A percentile compares a stretch with the other conserved stretches of the same genome.
These are phyloP conservation scores for Hanseniaspora taiwanica DNA, from an alignment of 805 yeast genomes.

Conservation along the genomic window DNA sequence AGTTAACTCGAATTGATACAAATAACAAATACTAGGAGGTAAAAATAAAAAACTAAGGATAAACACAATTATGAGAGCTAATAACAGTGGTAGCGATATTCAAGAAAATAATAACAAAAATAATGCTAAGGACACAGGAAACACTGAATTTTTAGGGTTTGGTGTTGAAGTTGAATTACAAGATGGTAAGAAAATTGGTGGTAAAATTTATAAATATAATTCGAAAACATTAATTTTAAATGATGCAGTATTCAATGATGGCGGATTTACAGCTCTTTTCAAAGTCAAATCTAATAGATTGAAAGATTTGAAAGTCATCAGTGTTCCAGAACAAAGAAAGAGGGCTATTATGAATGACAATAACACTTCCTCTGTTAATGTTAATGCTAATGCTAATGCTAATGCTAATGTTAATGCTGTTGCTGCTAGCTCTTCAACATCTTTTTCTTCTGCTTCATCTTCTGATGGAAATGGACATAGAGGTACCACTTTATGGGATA, in stretches of 20 bases:
- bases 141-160: constrained; percentile 31
- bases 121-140: neutral
- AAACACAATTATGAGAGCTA: neutral
- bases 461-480: constrained; percentile 16
- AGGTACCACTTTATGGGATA: constrained; percentile 32
- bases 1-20: too few species aligned
- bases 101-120: neutral
- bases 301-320: constrained; percentile 22
- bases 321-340: constrained; percentile 11
- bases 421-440: too few species aligned
- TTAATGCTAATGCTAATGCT: constrained; percentile 3
- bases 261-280: constrained; percentile 21
- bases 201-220: constrained; percentile 31
- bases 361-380: constrained; percentile 6
- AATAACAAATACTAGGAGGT: too few species aligned
- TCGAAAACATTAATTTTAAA: constrained; percentile 26
- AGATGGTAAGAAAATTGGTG: constrained; percentile 27
- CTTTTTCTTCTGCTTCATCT: too few species aligned
- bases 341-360: constrained; percentile 5
- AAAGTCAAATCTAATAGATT: constrained; percentile 24
- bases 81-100: neutral
- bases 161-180: constrained; percentile 32
- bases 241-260: constrained; percentile 24
- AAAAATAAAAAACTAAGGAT: neutral
- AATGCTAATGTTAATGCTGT: too few species aligned